Evolutionary conservation across 176 grass and related monocot species (phyloP), one percentile per base, ranked within the genome.

Genomic region (Coix lacrymajobi): DNA sequence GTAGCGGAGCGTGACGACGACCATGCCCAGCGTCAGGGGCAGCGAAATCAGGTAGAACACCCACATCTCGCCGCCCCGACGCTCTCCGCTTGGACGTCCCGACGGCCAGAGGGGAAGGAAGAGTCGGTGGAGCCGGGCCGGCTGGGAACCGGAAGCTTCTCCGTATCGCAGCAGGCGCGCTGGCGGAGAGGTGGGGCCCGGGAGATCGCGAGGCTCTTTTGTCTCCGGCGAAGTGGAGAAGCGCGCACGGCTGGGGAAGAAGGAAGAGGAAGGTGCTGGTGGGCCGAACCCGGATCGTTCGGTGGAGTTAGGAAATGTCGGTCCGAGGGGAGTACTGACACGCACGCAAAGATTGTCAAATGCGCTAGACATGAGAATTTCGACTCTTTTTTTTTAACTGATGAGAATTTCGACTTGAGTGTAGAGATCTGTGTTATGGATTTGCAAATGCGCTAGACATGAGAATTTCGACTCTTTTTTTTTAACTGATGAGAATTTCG

Each of bases 21-120:
- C 93, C 96, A 99, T 99, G 48, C 96, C 96, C 77, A 99, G 83
- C 73, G 96, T 99, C n/a, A 99, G 89, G 37, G 96, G 96, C 77
- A 99, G 85, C 69, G 96, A 96, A 77, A 99, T 96, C 77, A 99
- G 81, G 85, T 99, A 99, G 76, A 99, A 99, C 22, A 99, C 91
- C 96, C 96, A 99, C 96, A 99, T 99, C 82, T 83, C 84, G 68
- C 60, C 79, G 73, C 37, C 79, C 58, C 41, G 41, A 43, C 69
- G 22, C 56, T 72, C 71, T 0, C 73, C 70, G 38, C 34, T 26
- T 60, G n/a, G 45, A 66, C 73, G 73, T 79, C 8, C 34, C 34
- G 56, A 33, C 83, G 33, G 65, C 66, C 73, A 57, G 79, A n/a
- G 81, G 68, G 16, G n/a, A 26, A 28, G 52, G 40, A 22, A 20